Evolutionary conservation across 192 early-diverging fungal genomes (phyloP).

Genomic region (Mortierella alpina): DNA sequence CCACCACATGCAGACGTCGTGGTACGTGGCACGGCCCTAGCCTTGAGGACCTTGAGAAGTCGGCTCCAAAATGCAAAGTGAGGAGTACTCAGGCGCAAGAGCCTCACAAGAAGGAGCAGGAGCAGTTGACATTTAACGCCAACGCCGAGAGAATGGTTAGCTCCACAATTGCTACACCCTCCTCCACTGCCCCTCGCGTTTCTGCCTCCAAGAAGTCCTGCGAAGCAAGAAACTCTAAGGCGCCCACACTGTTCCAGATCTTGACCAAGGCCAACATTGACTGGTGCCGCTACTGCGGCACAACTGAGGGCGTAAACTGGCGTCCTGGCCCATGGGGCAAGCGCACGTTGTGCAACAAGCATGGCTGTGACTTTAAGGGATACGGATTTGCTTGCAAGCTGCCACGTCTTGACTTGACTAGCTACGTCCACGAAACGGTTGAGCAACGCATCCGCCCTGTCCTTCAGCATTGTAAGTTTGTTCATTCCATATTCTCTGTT

Average conservation of each 20-base stretch:
- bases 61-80: constrained; percentile 2
- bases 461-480: constrained; percentile 80
- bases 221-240: constrained; percentile 28
- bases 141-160: background rate
- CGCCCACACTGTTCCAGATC: constrained; percentile 72
- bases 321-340: constrained; percentile 95
- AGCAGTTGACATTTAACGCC: background rate
- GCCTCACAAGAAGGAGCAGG: constrained; percentile 11
- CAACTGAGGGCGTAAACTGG: constrained; percentile 90
- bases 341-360: constrained; percentile 94
- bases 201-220: background rate
- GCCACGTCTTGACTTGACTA: constrained; percentile 84
- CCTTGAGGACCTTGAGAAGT: constrained; percentile 37
- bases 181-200: constrained; percentile 6
- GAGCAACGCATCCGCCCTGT: constrained; percentile 86
- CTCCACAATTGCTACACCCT: constrained; percentile 14
- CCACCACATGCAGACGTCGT: constrained; percentile 25
- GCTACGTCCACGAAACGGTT: constrained; percentile 79
- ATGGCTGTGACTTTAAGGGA: constrained; percentile 96
- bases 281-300: constrained; percentile 95
- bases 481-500: background rate
- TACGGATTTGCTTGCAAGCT: constrained; percentile 92
- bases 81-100: constrained; percentile 3
- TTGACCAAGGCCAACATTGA: constrained; percentile 72
- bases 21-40: constrained; percentile 54